phyloP scores from a whole-genome alignment of 371 early-diverging fungal genomes.

The Mortierella sp. region DNA sequence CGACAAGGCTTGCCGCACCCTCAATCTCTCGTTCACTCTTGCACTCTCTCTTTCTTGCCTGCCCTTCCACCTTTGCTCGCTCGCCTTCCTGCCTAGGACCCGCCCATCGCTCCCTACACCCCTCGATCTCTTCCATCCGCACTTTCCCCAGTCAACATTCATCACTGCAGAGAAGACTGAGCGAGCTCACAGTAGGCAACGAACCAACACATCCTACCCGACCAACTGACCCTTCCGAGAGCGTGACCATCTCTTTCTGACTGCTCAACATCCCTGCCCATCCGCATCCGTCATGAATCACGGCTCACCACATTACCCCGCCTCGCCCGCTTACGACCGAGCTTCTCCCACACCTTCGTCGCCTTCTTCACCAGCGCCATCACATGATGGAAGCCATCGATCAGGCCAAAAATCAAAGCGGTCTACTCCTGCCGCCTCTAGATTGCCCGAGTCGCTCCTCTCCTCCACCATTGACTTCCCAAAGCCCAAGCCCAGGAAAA shows the following conservation, averaged over 20 bases:
- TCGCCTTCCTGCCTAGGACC: background rate
- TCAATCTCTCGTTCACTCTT: conserved; percentile 2
- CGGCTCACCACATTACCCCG: conserved; percentile 42
- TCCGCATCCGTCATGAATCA: conserved; percentile 31
- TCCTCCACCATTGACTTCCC: conserved; percentile 52
- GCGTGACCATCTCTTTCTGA: background rate
- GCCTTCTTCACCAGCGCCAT: conserved; percentile 50
- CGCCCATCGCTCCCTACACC: background rate
- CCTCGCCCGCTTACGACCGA: conserved; percentile 43
- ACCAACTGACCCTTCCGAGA: background rate
- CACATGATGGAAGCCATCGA: conserved; percentile 47
- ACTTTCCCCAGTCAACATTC: background rate
- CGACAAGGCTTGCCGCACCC: background rate
- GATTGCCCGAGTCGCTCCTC: conserved; percentile 46
- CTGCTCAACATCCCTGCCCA: too few species aligned
- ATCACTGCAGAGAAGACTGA: background rate
- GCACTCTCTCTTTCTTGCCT: background rate
- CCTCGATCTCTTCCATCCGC: background rate
- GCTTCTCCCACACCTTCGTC: conserved; percentile 49
- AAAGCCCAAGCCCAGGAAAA: conserved; percentile 49
- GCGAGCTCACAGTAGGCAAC: too few species aligned
- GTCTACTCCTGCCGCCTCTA: conserved; percentile 18
- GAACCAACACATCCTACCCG: background rate
- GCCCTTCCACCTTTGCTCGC: background rate
- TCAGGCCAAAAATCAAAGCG: conserved; percentile 37